A percentile compares a stretch with the other conserved stretches of the same genome.
Conservation (phyloP, 192 early-diverging fungal species). For the Backusella macrospora region DNA sequence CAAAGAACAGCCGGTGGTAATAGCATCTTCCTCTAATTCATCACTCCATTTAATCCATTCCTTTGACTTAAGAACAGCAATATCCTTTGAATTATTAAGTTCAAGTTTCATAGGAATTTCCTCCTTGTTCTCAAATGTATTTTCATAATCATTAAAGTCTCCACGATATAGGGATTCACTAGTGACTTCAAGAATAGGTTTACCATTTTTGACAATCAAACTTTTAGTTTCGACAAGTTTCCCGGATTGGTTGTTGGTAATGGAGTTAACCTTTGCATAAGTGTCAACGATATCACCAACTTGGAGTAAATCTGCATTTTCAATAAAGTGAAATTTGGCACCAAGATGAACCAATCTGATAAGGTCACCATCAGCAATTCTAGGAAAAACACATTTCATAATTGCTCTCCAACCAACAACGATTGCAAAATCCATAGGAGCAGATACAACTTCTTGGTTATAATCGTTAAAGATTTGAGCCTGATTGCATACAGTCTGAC, state of each 20-base stretch:
- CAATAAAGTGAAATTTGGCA: conserved; percentile 88
- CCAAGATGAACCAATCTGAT: conserved; percentile 90
- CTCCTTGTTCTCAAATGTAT: conserved; percentile 81
- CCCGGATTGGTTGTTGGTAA: conserved; percentile 86
- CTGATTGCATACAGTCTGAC: conserved; percentile 76
- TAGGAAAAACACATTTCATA: conserved; percentile 89
- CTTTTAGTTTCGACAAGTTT: conserved; percentile 92
- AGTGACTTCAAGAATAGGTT: conserved; percentile 85
- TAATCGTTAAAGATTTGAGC: conserved; percentile 66
- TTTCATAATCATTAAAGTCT: conserved; percentile 81
- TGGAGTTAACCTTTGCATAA: conserved; percentile 79
- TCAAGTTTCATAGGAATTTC: conserved; percentile 80
- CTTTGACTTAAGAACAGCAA: conserved; percentile 89
- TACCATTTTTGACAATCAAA: conserved; percentile 67
- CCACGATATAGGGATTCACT: conserved; percentile 93
- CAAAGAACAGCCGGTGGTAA: conserved; percentile 65
- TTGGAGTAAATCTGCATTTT: conserved; percentile 68
- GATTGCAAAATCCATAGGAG: conserved; percentile 95
- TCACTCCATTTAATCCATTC: conserved; percentile 83
- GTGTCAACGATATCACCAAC: conserved; percentile 86
- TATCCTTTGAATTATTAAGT: conserved; percentile 77
- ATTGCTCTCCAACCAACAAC: conserved; percentile 90
- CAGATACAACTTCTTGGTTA: conserved; percentile 68
- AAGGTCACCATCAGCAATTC: conserved; percentile 91
- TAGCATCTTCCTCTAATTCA: conserved; percentile 54